These are phyloP conservation scores for Euphrasia confusa DNA, from an alignment of 257 asterid genomes.

Conservation along the genomic window DNA sequence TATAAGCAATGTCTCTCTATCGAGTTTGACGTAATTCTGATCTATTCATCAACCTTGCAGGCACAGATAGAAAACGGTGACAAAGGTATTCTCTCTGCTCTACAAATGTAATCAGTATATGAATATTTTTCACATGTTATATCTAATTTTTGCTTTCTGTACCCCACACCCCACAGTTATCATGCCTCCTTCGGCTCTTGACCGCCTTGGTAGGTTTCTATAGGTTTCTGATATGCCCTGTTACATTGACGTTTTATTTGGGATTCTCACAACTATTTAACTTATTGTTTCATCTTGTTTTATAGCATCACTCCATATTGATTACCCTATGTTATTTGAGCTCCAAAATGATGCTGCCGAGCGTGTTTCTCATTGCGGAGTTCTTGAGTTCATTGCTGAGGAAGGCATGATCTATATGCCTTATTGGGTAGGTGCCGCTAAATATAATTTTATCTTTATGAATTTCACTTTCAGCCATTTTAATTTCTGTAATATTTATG, in stretches of 20 bases:
- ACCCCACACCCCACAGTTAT: slow-evolving; percentile 49
- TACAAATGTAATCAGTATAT: slow-evolving; percentile 2
- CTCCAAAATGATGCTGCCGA: slow-evolving; percentile 69
- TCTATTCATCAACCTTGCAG: slow-evolving; percentile 41
- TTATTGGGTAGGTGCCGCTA: slow-evolving; percentile 67
- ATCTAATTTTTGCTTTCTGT: slow-evolving; percentile 19
- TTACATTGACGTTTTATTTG: slow-evolving; percentile 11
- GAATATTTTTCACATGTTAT: slow-evolving; percentile 6
- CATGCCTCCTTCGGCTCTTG: slow-evolving; percentile 99
- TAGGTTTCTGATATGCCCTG: neutral
- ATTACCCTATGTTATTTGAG: slow-evolving; percentile 97
- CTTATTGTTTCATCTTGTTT: slow-evolving; percentile 18
- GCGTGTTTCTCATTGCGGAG: slow-evolving; percentile 94
- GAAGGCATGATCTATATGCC: slow-evolving; percentile 99
- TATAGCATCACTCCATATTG: slow-evolving; percentile 93
- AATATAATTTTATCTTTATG: slow-evolving; percentile 3
- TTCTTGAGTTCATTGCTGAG: slow-evolving; percentile 96
- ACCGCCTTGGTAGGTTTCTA: slow-evolving; percentile 76
- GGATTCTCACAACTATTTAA: neutral
- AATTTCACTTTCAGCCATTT: slow-evolving; percentile 19
- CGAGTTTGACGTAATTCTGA: slow-evolving; percentile 16
- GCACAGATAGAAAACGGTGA: slow-evolving; percentile 96
- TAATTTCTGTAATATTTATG: neutral
- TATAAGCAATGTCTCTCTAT: neutral
- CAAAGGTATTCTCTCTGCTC: slow-evolving; percentile 49